These are phyloP conservation scores for Endocarpon pusillum DNA, from an alignment of 495 filamentous ascomycete species.

Conservation along the genomic window DNA sequence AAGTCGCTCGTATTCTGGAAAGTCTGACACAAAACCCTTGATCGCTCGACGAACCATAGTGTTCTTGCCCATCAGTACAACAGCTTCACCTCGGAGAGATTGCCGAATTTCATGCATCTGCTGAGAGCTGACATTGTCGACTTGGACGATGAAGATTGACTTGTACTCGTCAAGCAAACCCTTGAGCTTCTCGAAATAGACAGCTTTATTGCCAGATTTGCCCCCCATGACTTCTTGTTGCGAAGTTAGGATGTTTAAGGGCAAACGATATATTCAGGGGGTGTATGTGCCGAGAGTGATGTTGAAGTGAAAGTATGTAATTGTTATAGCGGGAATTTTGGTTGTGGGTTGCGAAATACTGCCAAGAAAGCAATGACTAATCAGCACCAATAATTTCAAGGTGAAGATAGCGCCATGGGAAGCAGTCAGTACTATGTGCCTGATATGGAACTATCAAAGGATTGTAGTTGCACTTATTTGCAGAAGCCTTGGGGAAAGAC, in stretches of 20 bases:
- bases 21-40: slow-evolving; percentile 80
- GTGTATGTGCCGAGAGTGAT: too few relatives aligned
- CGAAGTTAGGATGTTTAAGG: slow-evolving; percentile 99
- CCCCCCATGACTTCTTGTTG: slow-evolving; percentile 98
- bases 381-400: too few relatives aligned
- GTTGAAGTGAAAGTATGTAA: too few relatives aligned
- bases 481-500: too few relatives aligned
- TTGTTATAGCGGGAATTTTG: too few relatives aligned
- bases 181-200: slow-evolving; percentile 99
- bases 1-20: slow-evolving; percentile 93
- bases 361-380: too few relatives aligned
- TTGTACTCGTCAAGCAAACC: slow-evolving; percentile 76
- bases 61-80: slow-evolving; percentile 99
- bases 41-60: slow-evolving; percentile 98
- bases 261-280: too few relatives aligned
- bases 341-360: too few relatives aligned
- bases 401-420: too few relatives aligned
- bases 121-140: slow-evolving; percentile 96
- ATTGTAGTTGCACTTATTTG: too few relatives aligned
- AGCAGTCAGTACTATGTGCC: too few relatives aligned
- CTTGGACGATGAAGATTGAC: slow-evolving; percentile 90
- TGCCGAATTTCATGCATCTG: slow-evolving; percentile 99
- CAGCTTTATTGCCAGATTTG: slow-evolving; percentile 83
- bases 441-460: too few relatives aligned
- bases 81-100: slow-evolving; percentile 68